These are phyloP conservation scores for Eucalyptus paniculata DNA, from an alignment of 345 rosid species.

Conservation along the genomic window DNA sequence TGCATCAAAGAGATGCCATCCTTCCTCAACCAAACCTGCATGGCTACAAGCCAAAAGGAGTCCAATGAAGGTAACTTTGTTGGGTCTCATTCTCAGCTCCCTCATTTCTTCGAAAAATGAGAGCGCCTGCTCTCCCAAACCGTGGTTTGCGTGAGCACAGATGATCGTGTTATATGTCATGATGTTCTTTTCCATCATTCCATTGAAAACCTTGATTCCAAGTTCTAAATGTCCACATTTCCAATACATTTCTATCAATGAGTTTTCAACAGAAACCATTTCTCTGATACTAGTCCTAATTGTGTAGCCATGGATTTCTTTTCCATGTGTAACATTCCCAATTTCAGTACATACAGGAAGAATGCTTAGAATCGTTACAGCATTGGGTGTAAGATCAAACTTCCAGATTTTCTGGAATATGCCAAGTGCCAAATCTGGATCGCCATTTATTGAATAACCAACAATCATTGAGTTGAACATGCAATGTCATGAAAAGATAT, in stretches of 20 bases:
- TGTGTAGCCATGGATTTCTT: slow-evolving; percentile 43
- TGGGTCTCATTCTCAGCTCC: slow-evolving; percentile 15
- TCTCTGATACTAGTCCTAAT: slow-evolving; percentile 14
- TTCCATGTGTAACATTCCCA: slow-evolving; percentile 23
- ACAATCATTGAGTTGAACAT: slow-evolving; percentile 44
- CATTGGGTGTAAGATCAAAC: slow-evolving; percentile 16
- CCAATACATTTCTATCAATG: slow-evolving; percentile 40
- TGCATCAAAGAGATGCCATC: slow-evolving; percentile 15
- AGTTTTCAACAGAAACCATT: slow-evolving; percentile 22
- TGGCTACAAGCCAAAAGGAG: slow-evolving; percentile 44
- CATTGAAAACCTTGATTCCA: slow-evolving; percentile 18
- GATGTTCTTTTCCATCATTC: slow-evolving; percentile 18
- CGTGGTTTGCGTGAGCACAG: slow-evolving; percentile 33
- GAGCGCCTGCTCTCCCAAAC: slow-evolving; percentile 16
- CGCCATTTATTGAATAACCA: slow-evolving; percentile 26
- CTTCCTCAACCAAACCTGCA: slow-evolving; percentile 27
- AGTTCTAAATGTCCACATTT: slow-evolving; percentile 33
- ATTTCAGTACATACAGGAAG: slow-evolving; percentile 32
- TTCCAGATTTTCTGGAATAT: slow-evolving; percentile 22
- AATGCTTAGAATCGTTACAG: slow-evolving; percentile 25
- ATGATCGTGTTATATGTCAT: slow-evolving; percentile 43
- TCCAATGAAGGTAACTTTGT: slow-evolving; percentile 32
- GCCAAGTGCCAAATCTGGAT: slow-evolving; percentile 10
- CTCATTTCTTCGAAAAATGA: slow-evolving; percentile 28
- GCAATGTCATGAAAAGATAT: slow-evolving; percentile 11